Evolutionary conservation across 345 rosid species (phyloP).

Genomic region (Salix purpurea): DNA sequence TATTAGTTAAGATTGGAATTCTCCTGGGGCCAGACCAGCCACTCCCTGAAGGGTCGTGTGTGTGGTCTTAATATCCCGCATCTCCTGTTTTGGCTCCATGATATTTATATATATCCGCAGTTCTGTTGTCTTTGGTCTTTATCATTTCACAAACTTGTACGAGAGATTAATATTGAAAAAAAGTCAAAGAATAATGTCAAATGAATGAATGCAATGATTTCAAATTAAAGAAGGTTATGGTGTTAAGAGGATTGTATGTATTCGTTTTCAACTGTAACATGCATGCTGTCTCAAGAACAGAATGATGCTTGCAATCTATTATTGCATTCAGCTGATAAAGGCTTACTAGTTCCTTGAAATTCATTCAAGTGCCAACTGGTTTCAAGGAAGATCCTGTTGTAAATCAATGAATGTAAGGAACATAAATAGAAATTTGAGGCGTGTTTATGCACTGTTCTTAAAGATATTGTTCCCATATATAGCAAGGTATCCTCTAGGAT

Average conservation of each 20-base stretch:
- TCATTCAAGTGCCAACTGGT: background rate
- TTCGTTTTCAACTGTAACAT: background rate
- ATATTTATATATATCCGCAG: background rate
- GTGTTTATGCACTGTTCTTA: no score
- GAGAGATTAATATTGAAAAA: background rate
- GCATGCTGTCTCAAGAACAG: background rate
- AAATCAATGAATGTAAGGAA: no score
- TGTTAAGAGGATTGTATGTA: background rate
- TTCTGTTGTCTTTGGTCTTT: background rate
- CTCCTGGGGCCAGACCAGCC: background rate
- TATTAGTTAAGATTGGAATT: constrained; percentile 7
- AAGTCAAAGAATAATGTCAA: background rate
- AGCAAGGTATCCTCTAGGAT: no score
- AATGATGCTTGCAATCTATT: background rate
- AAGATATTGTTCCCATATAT: no score
- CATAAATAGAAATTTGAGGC: no score
- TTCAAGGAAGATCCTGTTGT: background rate
- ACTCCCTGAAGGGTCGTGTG: background rate
- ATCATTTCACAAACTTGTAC: background rate
- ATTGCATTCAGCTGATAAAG: background rate
- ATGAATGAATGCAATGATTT: background rate
- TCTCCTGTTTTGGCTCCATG: background rate
- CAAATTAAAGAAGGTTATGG: background rate
- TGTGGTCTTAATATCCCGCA: background rate
- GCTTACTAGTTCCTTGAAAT: background rate